phyloP scores from a whole-genome alignment of 352 stramenopile genomes.

The Globisporangium splendens region DNA sequence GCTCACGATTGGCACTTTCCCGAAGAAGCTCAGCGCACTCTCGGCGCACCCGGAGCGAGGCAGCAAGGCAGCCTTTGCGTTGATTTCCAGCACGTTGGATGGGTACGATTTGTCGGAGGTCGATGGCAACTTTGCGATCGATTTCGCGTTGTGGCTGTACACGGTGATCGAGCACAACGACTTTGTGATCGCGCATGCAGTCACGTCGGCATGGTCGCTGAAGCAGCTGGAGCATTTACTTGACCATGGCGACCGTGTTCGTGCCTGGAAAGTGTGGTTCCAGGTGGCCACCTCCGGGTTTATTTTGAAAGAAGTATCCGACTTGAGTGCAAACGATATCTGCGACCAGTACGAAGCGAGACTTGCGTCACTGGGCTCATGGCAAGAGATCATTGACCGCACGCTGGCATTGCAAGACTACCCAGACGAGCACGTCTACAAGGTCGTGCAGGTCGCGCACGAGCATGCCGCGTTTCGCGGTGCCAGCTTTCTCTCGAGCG shows the following conservation, averaged over 20 bases:
- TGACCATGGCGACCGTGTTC: slow-evolving; percentile 11
- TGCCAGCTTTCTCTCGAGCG: too few relatives aligned
- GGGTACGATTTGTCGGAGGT: slow-evolving; percentile 20
- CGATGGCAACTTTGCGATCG: too few relatives aligned
- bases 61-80: slow-evolving; percentile 13
- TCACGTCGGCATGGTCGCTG: slow-evolving; percentile 32
- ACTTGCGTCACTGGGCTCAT: slow-evolving; percentile 25
- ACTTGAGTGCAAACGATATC: slow-evolving; percentile 26
- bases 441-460: too few relatives aligned
- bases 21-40: slow-evolving; percentile 23
- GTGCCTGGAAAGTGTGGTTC: slow-evolving; percentile 32
- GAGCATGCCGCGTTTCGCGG: too few relatives aligned
- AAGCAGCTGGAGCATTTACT: slow-evolving; percentile 32
- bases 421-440: too few relatives aligned
- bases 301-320: slow-evolving; percentile 21
- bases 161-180: slow-evolving; percentile 23
- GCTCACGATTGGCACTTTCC: slow-evolving; percentile 8
- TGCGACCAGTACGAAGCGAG: slow-evolving; percentile 15
- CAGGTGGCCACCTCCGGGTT: slow-evolving; percentile 26
- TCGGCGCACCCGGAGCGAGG: too few relatives aligned
- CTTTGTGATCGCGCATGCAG: slow-evolving; percentile 30
- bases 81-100: slow-evolving; percentile 14
- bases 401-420: too few relatives aligned
- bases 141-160: slow-evolving; percentile 32
- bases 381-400: slow-evolving; percentile 38